Evolutionary conservation across 1,284 basidiomycete genomes (phyloP).

Genomic region (Cryptococcus sp.): DNA sequence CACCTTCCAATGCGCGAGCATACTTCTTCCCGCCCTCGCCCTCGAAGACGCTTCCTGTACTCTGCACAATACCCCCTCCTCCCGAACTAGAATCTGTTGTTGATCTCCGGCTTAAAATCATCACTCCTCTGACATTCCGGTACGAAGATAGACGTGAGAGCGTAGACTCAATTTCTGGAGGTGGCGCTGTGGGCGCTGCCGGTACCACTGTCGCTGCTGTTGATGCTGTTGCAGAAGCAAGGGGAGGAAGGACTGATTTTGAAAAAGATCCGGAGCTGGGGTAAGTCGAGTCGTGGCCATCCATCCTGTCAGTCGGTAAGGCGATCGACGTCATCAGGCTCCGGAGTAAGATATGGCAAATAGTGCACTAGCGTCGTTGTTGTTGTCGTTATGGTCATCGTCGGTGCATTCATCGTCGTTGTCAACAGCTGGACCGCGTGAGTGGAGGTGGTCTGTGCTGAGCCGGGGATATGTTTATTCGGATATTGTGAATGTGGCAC

Average conservation of each 20-base stretch:
- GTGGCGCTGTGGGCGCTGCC: conserved; percentile 21
- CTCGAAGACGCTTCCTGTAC: conserved; percentile 81
- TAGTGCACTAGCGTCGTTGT: neutral
- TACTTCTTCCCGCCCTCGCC: conserved; percentile 79
- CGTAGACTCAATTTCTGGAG: conserved; percentile 75
- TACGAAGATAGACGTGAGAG: conserved; percentile 73
- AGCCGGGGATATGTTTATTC: conserved; percentile 1
- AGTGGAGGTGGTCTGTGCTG: conserved; percentile 8
- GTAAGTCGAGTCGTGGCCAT: too few relatives aligned
- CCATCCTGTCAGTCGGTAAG: too few relatives aligned
- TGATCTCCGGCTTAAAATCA: conserved; percentile 65
- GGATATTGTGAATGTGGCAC: neutral
- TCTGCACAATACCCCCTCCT: conserved; percentile 67
- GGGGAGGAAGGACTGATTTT: too few relatives aligned
- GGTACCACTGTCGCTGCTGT: neutral
- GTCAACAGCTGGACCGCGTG: conserved; percentile 5
- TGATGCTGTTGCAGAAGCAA: neutral
- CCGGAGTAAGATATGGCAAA: too few relatives aligned
- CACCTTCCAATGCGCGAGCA: conserved; percentile 70
- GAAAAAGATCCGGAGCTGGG: too few relatives aligned
- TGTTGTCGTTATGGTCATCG: neutral
- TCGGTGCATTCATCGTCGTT: neutral
- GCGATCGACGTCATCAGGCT: too few relatives aligned
- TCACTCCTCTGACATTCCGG: conserved; percentile 81
- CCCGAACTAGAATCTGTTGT: neutral